These are phyloP conservation scores for Mucuna pruriens DNA, from an alignment of 306 rosid genomes.

Conservation along the genomic window DNA sequence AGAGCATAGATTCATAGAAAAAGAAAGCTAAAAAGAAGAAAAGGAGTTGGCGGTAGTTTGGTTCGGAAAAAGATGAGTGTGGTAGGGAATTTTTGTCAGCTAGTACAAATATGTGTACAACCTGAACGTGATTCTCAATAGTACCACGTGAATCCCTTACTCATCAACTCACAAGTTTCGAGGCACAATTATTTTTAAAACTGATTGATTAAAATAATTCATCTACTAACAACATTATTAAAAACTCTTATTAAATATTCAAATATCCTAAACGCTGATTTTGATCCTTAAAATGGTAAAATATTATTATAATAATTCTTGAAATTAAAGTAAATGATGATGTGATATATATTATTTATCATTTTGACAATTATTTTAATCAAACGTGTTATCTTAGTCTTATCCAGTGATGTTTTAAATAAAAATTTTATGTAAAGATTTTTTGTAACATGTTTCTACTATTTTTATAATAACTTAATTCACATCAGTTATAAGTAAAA, in stretches of 20 bases:
- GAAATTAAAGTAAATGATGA: no score
- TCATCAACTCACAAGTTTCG: conserved; percentile 21
- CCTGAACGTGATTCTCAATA: conserved; percentile 29
- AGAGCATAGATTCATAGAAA: background rate
- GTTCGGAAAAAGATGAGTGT: conserved; percentile 36
- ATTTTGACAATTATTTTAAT: no score
- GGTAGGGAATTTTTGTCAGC: conserved; percentile 52
- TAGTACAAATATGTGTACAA: conserved; percentile 11
- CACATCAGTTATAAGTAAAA: no score
- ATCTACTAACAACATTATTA: background rate
- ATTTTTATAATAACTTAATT: no score
- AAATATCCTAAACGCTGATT: no score
- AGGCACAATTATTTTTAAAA: background rate
- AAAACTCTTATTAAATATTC: background rate
- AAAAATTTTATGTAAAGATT: no score
- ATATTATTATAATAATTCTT: no score
- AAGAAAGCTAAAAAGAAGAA: background rate
- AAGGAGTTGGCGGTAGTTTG: conserved; percentile 31
- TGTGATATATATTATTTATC: no score
- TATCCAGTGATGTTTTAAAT: no score
- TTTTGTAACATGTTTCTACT: no score
- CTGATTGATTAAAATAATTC: background rate
- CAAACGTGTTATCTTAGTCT: no score
- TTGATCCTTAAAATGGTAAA: no score
- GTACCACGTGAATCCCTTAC: conserved; percentile 28